Base-by-base conservation (phyloP, 2,329 filamentous ascomycete genomes). In the Colletotrichum karsti region DNA sequence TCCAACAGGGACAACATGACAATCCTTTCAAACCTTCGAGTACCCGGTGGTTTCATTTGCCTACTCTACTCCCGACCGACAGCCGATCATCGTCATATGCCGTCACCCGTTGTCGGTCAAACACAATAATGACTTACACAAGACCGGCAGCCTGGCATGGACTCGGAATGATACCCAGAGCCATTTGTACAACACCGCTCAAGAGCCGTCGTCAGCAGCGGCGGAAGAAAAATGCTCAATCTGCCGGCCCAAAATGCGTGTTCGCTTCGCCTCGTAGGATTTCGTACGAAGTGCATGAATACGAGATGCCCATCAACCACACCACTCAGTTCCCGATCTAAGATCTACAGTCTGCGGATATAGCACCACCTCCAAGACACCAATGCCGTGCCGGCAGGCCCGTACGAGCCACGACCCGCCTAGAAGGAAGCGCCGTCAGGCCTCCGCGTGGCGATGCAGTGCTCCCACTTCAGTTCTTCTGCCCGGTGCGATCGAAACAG, bases 211-310 rank as follows among this genome's bases (percentile, higher is more conserved):
- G 46, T 50, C 22, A 54, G 60, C n/a, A 39, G 46, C 60, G 50
- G 50, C 24, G 54, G 35, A 54, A 7, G 37, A 39, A 33, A 24
- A 37, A 39, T 15, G 24, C 35, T 18, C n/a, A 51, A n/a, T 41
- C 57, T n/a, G n/a, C n/a, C 48, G 44, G 42, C 39, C 42, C 42
- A 35, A 60, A 7, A 10, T 13, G 33, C 26, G 15, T 48, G 24
- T 50, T 26, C 24, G 50, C 26, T 57, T 53, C 60, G 59, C 59
- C 44, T 57, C 51, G 39, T 57, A 37, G 44, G 44, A 51, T 53
- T 51, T 53, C 50, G 53, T 55, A 39, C 53, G 42, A 64, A 63
- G 51, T 65, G 65, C 65, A 68, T 65, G 61, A 68, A 68, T 68
- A 68, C 65, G 65, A 68, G 65, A 65, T 48, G 24, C 44, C 37